A percentile compares a stretch with the other conserved stretches of the same genome.
Conservation (phyloP, 352 stramenopile genomes). For the Discostella stelligera region DNA sequence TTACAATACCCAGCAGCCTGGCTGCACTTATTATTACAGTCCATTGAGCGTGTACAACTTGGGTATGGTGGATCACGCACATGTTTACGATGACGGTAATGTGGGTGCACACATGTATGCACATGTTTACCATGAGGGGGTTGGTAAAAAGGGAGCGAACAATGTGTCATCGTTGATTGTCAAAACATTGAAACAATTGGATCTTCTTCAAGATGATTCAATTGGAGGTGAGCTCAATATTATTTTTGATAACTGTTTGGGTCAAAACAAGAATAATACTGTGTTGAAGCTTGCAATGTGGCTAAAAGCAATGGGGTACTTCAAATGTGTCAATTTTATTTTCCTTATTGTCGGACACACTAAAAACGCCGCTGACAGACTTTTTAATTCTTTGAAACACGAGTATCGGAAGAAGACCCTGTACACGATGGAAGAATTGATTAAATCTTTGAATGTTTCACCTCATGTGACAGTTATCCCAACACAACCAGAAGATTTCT, state of each 20-base stretch:
- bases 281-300: not conserved
- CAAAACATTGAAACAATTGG: constrained; percentile 48
- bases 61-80: constrained; percentile 43
- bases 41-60: constrained; percentile 18
- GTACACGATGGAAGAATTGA: constrained; percentile 21
- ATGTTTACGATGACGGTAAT: constrained; percentile 1
- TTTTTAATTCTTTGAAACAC: no score
- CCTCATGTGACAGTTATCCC: constrained; percentile 8
- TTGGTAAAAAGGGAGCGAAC: constrained; percentile 14
- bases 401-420: constrained; percentile 26
- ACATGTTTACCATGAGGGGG: no score
- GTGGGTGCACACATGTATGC: constrained; percentile 34
- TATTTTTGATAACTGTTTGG: constrained; percentile 31
- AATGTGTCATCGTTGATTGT: constrained; percentile 47
- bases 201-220: no score
- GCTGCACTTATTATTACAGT: no score
- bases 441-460: not conserved
- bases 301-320: constrained; percentile 32
- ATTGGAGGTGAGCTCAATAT: constrained; percentile 15
- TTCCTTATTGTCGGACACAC: constrained; percentile 39
- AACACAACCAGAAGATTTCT: not conserved
- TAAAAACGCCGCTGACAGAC: no score
- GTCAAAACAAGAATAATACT: constrained; percentile 55
- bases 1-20: constrained; percentile 32
- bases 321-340: constrained; percentile 34